A percentile compares a stretch with the other conserved stretches of the same genome.
Conservation (phyloP, 108 stramenopile genomes). For the Hondaea fermentalgiana region DNA sequence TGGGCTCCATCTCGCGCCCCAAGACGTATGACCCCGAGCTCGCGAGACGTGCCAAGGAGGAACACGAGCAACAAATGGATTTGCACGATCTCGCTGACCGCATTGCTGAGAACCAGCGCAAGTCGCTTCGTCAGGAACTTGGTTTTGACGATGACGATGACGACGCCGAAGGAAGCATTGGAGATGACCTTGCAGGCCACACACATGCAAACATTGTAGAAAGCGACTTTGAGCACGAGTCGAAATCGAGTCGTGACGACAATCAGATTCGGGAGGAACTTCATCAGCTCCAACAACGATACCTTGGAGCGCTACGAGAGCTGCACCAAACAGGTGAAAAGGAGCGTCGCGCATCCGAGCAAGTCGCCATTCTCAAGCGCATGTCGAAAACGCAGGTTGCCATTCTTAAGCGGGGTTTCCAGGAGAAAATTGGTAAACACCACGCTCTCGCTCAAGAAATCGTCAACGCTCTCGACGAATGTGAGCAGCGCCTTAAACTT, state of each 20-base stretch:
- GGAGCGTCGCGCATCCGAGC: neutral
- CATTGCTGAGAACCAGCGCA: slow-evolving; percentile 10
- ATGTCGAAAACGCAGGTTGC: slow-evolving; percentile 9
- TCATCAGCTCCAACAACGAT: neutral
- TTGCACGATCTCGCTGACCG: neutral
- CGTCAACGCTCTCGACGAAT: neutral
- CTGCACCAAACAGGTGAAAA: neutral
- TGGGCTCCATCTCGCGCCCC: neutral
- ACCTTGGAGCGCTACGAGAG: neutral
- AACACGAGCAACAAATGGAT: neutral
- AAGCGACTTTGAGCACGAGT: too few relatives aligned
- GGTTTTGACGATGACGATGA: neutral
- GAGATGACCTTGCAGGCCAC: neutral
- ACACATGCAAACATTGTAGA: neutral
- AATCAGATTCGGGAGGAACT: neutral
- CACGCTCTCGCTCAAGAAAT: neutral
- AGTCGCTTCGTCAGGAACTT: neutral
- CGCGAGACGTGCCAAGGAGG: neutral
- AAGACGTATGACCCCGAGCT: slow-evolving; percentile 16
- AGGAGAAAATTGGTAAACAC: neutral
- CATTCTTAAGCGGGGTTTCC: neutral
- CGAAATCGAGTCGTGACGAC: neutral
- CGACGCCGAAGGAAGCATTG: neutral
- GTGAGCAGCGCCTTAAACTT: neutral
- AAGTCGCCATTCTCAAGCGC: neutral